Conservation (phyloP, 768 basidiomycete species). For the Russula compacta region DNA sequence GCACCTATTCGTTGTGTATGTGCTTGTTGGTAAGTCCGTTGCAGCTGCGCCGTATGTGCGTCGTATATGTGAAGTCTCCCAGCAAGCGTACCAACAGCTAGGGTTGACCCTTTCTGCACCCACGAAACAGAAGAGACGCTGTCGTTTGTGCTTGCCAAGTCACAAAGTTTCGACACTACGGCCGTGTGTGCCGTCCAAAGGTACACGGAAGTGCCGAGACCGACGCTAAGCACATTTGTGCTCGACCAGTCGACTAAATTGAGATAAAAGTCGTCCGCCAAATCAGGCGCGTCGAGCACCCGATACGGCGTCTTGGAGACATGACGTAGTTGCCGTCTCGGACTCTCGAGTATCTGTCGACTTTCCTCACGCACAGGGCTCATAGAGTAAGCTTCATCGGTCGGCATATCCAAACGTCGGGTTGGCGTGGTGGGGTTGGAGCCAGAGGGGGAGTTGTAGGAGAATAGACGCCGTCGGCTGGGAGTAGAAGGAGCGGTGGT, state of each 20-base stretch:
- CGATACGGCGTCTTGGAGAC: conserved; percentile 95
- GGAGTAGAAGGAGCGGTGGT: conserved; percentile 34
- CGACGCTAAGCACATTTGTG: conserved; percentile 91
- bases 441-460: conserved; percentile 51
- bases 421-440: conserved; percentile 46
- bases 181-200: conserved; percentile 96
- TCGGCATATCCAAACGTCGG: conserved; percentile 68
- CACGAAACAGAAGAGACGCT: conserved; percentile 84
- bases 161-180: conserved; percentile 84
- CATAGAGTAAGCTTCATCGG: conserved; percentile 83
- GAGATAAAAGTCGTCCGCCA: conserved; percentile 97
- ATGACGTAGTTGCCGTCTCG: conserved; percentile 67
- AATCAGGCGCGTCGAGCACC: conserved; percentile 92
- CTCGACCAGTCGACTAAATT: conserved; percentile 97
- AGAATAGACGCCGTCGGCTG: conserved; percentile 52
- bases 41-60: conserved; percentile 60
- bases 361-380: conserved; percentile 82
- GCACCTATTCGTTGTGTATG: conserved; percentile 88
- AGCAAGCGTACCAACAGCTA: conserved; percentile 88
- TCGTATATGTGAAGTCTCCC: conserved; percentile 93
- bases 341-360: conserved; percentile 74
- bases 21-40: conserved; percentile 76
- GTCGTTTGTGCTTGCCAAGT: conserved; percentile 55
- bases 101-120: conserved; percentile 86
- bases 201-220: conserved; percentile 86